These are phyloP conservation scores for Colletotrichum phormii DNA, from an alignment of 2,329 filamentous ascomycete species.

Conservation along the genomic window DNA sequence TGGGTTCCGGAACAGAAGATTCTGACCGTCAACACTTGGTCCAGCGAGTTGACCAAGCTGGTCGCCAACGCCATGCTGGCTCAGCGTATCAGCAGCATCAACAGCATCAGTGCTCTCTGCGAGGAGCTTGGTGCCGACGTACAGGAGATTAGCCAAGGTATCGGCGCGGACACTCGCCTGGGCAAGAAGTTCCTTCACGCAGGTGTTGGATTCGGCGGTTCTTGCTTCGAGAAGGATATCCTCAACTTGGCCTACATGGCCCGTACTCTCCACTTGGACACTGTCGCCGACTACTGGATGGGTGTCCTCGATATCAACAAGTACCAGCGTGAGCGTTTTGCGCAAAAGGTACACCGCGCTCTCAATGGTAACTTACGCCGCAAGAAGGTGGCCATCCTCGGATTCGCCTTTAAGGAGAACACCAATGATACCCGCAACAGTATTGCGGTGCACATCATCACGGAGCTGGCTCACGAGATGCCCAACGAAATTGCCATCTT, in stretches of 20 bases:
- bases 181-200: slow-evolving; percentile 80
- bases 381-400: slow-evolving; percentile 79
- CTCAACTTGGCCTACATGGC: slow-evolving; percentile 80
- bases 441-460: slow-evolving; percentile 76
- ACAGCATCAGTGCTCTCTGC: slow-evolving; percentile 83
- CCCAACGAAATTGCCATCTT: slow-evolving; percentile 75
- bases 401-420: slow-evolving; percentile 85
- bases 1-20: slow-evolving; percentile 79
- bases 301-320: slow-evolving; percentile 82
- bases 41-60: slow-evolving; percentile 82
- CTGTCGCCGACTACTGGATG: slow-evolving; percentile 82
- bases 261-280: slow-evolving; percentile 74
- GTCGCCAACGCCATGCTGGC: slow-evolving; percentile 85
- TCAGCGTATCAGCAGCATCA: slow-evolving; percentile 84
- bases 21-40: slow-evolving; percentile 79
- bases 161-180: slow-evolving; percentile 78
- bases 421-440: slow-evolving; percentile 81
- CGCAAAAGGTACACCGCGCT: slow-evolving; percentile 71
- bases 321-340: slow-evolving; percentile 77
- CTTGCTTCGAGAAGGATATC: slow-evolving; percentile 86
- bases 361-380: slow-evolving; percentile 76
- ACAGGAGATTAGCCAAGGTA: slow-evolving; percentile 75
- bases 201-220: slow-evolving; percentile 82
- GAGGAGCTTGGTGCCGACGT: slow-evolving; percentile 81
- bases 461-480: slow-evolving; percentile 72